Evolutionary conservation across 2,329 filamentous ascomycete genomes (phyloP), one percentile per base, ranked within the genome.

Genomic region (Allantophomopsis lycopodina): DNA sequence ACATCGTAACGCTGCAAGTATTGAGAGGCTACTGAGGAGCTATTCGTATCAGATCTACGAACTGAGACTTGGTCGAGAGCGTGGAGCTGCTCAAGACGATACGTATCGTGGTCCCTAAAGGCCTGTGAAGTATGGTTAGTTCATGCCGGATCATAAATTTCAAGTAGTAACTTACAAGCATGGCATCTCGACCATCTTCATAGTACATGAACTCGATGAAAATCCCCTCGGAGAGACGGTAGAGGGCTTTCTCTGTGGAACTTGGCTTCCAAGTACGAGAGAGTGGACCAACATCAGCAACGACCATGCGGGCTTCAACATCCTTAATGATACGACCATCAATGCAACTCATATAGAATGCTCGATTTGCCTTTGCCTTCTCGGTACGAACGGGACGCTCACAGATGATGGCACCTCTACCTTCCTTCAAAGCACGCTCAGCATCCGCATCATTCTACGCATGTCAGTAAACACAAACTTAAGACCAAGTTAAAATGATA

Each of bases 311-410:
- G 7, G 62, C 72, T 42, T 76, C 71, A 0, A 60, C 50, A 4
- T 60, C 41, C 7, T 57, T 59, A 39, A 69, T 60, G 0, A 49
- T 42, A 7, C 50, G 41, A 3, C 61, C 61, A 35, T 61, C 48
- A 30, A 56, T 55, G 28, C 55, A 58, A 45, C 61, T 66, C 15
- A 76, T 59, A 20, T 32, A 42, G 11, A 36, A 56, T 69, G 60
- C 55, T 73, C 76, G 63, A 48, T 76, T 71, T 18, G 69, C 74
- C 46, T 69, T 69, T 15, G 71, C 71, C 55, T 64, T 69, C 57
- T 81, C 76, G 15, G 66, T 71, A 14, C 76, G 71, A 54, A 71
- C 74, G 11, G 66, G 60, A 10, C 76, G 70, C 12, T 71, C 73
- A 34, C 69, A 61, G 39, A 79, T 69, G 3, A 64, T 43, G 7